A percentile compares a stretch with the other conserved stretches of the same genome.
phyloP scores from a whole-genome alignment of 768 basidiomycete genomes.

The Dacryopinax spathularia region DNA sequence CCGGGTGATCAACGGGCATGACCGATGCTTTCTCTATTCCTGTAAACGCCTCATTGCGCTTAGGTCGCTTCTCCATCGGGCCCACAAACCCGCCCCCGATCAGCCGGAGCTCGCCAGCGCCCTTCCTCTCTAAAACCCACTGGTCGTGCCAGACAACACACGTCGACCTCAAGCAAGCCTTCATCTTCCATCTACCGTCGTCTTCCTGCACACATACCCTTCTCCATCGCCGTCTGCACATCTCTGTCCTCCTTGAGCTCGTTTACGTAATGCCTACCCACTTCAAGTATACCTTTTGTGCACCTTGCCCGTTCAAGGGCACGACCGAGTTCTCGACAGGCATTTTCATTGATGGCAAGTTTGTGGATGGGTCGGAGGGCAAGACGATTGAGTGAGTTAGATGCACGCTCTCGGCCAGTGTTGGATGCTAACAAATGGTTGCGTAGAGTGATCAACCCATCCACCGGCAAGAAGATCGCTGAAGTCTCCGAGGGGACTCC shows the following conservation, averaged over 20 bases:
- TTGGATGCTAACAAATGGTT: background rate
- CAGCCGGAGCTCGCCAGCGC: no score
- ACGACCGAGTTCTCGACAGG: slow-evolving; percentile 37
- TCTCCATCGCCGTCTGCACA: background rate
- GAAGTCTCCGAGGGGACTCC: slow-evolving; percentile 43
- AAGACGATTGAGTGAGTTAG: slow-evolving; percentile 54
- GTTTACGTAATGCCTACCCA: background rate
- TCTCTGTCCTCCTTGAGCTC: background rate
- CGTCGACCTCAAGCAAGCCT: no score
- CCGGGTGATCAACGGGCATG: no score
- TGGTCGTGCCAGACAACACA: no score
- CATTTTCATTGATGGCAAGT: slow-evolving; percentile 59
- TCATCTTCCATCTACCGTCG: no score
- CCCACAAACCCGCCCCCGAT: no score
- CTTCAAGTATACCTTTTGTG: background rate
- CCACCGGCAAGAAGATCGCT: slow-evolving; percentile 50
- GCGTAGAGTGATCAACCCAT: slow-evolving; percentile 46
- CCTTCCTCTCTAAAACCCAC: no score
- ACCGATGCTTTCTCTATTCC: no score
- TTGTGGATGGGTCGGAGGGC: slow-evolving; percentile 40
- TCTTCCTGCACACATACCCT: background rate
- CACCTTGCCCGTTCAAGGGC: background rate
- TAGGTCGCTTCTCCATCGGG: no score
- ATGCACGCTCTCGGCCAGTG: background rate
- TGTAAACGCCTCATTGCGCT: no score